These are phyloP conservation scores for Cavenderia fasciculata DNA, from an alignment of 78 protist species.

Conservation along the genomic window DNA sequence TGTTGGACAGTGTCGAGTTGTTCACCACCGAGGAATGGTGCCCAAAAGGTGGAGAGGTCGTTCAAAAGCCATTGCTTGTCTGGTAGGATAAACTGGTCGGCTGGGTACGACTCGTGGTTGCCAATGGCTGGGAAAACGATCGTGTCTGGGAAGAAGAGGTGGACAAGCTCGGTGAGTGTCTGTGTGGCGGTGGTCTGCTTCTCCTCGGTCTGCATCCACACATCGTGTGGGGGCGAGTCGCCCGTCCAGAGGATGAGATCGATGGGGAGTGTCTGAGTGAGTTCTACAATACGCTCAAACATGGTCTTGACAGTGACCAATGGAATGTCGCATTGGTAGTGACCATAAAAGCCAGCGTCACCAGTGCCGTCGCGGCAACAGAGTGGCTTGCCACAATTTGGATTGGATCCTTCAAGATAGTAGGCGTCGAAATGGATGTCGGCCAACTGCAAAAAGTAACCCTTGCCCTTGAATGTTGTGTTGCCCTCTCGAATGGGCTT, in stretches of 20 bases:
- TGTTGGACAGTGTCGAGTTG: slow-evolving; percentile 25
- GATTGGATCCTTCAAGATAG: slow-evolving; percentile 52
- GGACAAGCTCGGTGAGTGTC: background rate
- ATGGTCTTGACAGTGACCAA: slow-evolving; percentile 8
- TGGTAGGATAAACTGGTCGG: slow-evolving; percentile 49
- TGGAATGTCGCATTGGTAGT: slow-evolving; percentile 61
- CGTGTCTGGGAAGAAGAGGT: slow-evolving; percentile 21
- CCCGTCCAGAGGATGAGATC: slow-evolving; percentile 59
- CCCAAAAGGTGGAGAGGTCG: slow-evolving; percentile 22
- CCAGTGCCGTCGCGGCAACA: slow-evolving; percentile 70
- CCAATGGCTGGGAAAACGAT: slow-evolving; percentile 55
- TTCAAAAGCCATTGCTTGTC: slow-evolving; percentile 56
- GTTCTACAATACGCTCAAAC: background rate
- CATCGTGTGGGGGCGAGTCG: slow-evolving; percentile 71
- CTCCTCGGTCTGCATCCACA: slow-evolving; percentile 26
- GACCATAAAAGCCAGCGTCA: slow-evolving; percentile 50
- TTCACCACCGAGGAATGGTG: slow-evolving; percentile 36
- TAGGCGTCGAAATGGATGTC: slow-evolving; percentile 68
- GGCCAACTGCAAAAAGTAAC: slow-evolving; percentile 65
- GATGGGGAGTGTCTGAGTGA: slow-evolving; percentile 12
- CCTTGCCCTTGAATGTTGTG: slow-evolving; percentile 6
- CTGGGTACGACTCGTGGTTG: slow-evolving; percentile 68
- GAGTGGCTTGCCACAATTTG: slow-evolving; percentile 72
- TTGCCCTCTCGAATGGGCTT: background rate
- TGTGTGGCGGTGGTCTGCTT: slow-evolving; percentile 34